Evolutionary conservation across 495 filamentous ascomycete species (phyloP).

Genomic region (Tuber magnatum): DNA sequence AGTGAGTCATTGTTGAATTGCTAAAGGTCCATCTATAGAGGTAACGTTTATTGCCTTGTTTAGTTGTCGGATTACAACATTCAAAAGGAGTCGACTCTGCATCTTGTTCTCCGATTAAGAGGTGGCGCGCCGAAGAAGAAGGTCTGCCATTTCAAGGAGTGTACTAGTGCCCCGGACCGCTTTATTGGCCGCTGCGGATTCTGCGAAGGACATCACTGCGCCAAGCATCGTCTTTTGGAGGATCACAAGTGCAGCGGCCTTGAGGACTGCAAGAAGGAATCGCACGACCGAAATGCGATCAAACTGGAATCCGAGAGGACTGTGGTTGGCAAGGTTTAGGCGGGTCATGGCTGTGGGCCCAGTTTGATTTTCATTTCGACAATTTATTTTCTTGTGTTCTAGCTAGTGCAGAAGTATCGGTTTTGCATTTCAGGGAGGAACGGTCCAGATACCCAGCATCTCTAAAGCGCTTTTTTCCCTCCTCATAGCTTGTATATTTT

Average conservation of each 20-base stretch:
- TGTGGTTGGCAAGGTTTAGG: slow-evolving; percentile 40
- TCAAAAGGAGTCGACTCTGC: slow-evolving; percentile 84
- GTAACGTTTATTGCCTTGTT: slow-evolving; percentile 49
- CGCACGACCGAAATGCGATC: slow-evolving; percentile 81
- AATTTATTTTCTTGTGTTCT: not conserved
- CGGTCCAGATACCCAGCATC: slow-evolving; percentile 17
- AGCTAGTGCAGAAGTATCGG: slow-evolving; percentile 2
- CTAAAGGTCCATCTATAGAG: not conserved
- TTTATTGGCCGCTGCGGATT: slow-evolving; percentile 96
- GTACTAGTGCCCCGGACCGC: slow-evolving; percentile 72
- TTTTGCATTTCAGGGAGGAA: slow-evolving; percentile 2
- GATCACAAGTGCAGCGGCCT: slow-evolving; percentile 88
- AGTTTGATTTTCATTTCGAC: not conserved
- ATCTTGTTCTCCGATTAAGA: slow-evolving; percentile 80
- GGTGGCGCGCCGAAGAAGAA: slow-evolving; percentile 77
- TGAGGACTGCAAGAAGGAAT: slow-evolving; percentile 95
- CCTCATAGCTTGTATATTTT: slow-evolving; percentile 28
- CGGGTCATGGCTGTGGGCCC: not conserved
- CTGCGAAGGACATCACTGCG: slow-evolving; percentile 88
- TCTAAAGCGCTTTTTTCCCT: slow-evolving; percentile 22
- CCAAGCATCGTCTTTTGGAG: slow-evolving; percentile 85
- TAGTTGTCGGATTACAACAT: slow-evolving; percentile 82
- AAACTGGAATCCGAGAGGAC: slow-evolving; percentile 88
- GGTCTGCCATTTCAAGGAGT: slow-evolving; percentile 80
- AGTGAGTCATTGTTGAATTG: slow-evolving; percentile 11